A percentile compares a stretch with the other conserved stretches of the same genome.
phyloP scores from a whole-genome alignment of 208 protist species.

The Wallacemonas sp. region DNA sequence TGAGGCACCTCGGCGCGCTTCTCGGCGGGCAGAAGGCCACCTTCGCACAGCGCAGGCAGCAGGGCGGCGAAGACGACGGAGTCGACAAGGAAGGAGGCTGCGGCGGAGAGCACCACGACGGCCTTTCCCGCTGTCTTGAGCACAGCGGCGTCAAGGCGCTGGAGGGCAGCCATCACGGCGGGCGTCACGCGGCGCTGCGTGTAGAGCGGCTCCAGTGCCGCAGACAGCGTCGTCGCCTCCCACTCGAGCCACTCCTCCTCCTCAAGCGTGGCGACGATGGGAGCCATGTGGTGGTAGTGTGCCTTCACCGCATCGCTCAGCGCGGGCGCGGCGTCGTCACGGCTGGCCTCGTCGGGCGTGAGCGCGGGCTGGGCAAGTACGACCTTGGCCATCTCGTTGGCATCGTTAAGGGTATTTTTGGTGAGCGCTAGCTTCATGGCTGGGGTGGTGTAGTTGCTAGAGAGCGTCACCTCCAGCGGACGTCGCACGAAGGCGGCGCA shows the following conservation, averaged over 20 bases:
- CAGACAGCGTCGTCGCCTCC: slow-evolving; percentile 68
- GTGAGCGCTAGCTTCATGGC: slow-evolving; percentile 49
- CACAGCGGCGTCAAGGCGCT: slow-evolving; percentile 55
- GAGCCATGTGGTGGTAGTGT: slow-evolving; percentile 1
- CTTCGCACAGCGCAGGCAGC: slow-evolving; percentile 80
- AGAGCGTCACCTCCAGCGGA: slow-evolving; percentile 69
- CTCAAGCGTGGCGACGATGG: slow-evolving; percentile 28
- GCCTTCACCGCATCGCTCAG: slow-evolving; percentile 10
- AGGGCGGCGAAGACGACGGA: slow-evolving; percentile 67
- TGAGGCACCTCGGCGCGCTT: slow-evolving; percentile 46
- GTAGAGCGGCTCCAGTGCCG: slow-evolving; percentile 69
- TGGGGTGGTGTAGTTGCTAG: slow-evolving; percentile 59
- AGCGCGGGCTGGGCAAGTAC: slow-evolving; percentile 18
- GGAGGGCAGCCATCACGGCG: slow-evolving; percentile 42
- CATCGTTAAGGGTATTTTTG: slow-evolving; percentile 46
- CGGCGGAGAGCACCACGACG: slow-evolving; percentile 9
- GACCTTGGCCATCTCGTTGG: slow-evolving; percentile 71
- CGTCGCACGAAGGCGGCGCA: slow-evolving; percentile 40
- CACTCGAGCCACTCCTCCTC: slow-evolving; percentile 85
- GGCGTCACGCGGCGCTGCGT: slow-evolving; percentile 55
- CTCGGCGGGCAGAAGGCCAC: slow-evolving; percentile 51
- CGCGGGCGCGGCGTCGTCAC: not conserved
- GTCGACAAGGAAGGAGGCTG: slow-evolving; percentile 72
- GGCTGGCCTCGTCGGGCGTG: not conserved
- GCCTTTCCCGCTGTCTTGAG: slow-evolving; percentile 30